Base-by-base conservation (phyloP, 345 rosid species). In the Euphorbia lathyris region DNA sequence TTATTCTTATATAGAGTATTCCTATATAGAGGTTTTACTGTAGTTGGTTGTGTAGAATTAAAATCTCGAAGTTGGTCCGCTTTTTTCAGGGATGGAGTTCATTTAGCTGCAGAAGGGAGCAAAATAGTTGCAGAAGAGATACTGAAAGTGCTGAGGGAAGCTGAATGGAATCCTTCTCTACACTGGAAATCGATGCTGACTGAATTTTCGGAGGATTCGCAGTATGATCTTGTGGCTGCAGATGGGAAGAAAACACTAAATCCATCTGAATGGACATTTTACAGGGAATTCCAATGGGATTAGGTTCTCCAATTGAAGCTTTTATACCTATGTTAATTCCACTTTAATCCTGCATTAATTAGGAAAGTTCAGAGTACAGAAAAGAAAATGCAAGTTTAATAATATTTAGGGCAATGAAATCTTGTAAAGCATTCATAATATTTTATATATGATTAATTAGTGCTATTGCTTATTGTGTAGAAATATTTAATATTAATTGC, bases 161-260 rank as follows among this genome's bases (percentile, higher is more conserved):
- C 95, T 0, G 92, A 96, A 20, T 96, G 99, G 99, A 66, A 57
- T 73, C 97, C 98, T 9, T 88, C 93, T 67, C 88, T 96, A 7
- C 87, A 90, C 80, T 92, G 99, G 98, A 92, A 90, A 77, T 80
- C 93, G 16, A 85, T 92, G 90, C 88, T 94, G 6, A 84, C 96
- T 0, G 97, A 96, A 81, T 96, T 92, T 71, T 19, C 95, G 0
- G 96, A 96, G 65, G 82, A 92, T 69, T 96, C 96, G 0, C 80
- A 91, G 0, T 88, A 82, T 67, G 90, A 92, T 82, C 91, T 89
- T 36, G 96, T 92, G 7, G 85, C 90, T 9, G 95, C 97, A 0
- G 89, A 92, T 73, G 96, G 95, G 36, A 81, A 83, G 77, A 79
- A 60, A 16, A 92, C 98, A 0, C 59, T 92, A 22, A 95, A 92